These are phyloP conservation scores for Mycena metata DNA, from an alignment of 768 basidiomycete species.

Conservation along the genomic window DNA sequence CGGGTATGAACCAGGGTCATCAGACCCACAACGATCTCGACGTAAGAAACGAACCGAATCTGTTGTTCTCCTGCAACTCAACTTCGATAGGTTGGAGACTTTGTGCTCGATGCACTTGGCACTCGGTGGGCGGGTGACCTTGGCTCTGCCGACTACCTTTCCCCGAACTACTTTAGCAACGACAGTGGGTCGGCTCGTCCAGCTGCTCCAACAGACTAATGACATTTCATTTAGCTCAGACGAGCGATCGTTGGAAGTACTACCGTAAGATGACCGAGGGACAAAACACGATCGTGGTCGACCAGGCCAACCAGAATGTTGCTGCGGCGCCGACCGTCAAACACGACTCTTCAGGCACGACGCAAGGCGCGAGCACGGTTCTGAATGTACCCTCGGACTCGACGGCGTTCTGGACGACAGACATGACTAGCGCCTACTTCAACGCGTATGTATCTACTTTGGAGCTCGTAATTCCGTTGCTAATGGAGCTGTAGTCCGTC, in stretches of 20 bases:
- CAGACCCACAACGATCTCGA: slow-evolving; percentile 98
- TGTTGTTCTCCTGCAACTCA: no score
- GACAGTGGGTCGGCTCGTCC: slow-evolving; percentile 84
- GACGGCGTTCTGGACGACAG: slow-evolving; percentile 84
- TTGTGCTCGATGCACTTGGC: slow-evolving; percentile 94
- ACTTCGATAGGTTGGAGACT: slow-evolving; percentile 72
- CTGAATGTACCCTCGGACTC: slow-evolving; percentile 71
- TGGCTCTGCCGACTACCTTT: slow-evolving; percentile 54
- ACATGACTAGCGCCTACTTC: slow-evolving; percentile 83
- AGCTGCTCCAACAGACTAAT: slow-evolving; percentile 64
- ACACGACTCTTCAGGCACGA: slow-evolving; percentile 64
- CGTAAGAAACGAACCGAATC: slow-evolving; percentile 35
- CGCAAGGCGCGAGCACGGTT: slow-evolving; percentile 92
- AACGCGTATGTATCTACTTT: slow-evolving; percentile 66
- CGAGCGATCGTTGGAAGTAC: slow-evolving; percentile 85
- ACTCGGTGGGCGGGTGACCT: slow-evolving; percentile 95
- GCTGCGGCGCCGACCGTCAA: slow-evolving; percentile 70
- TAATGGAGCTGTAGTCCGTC: slow-evolving; percentile 62
- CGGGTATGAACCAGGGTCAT: slow-evolving; percentile 82
- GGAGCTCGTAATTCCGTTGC: slow-evolving; percentile 17
- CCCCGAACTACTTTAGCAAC: slow-evolving; percentile 66
- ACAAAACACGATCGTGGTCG: slow-evolving; percentile 92
- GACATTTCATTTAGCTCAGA: slow-evolving; percentile 55
- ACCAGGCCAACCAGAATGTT: slow-evolving; percentile 84
- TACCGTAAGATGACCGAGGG: slow-evolving; percentile 98